These are phyloP conservation scores for Ogataea degrootiae DNA, from an alignment of 805 yeast species.

Conservation along the genomic window DNA sequence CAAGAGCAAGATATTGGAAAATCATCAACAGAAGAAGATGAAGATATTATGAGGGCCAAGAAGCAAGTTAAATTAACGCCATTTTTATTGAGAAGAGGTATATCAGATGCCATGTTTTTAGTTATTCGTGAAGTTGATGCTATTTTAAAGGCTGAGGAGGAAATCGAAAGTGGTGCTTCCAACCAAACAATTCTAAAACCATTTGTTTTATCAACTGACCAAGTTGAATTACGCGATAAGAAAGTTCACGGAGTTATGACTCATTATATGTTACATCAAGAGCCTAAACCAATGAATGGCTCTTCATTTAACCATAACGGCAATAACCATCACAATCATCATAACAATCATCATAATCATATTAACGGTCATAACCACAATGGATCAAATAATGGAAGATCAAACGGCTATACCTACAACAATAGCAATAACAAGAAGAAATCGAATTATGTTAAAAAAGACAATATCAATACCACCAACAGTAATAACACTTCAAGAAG, in stretches of 20 bases:
- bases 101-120: conserved; percentile 42
- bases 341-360: conserved; percentile 4
- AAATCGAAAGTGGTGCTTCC: conserved; percentile 21
- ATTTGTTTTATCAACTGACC: conserved; percentile 27
- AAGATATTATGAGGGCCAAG: conserved; percentile 1
- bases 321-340: neutral
- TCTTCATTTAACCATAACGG: neutral
- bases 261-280: conserved; percentile 44
- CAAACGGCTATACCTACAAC: neutral
- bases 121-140: conserved; percentile 45
- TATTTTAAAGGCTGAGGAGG: conserved; percentile 29
- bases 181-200: neutral
- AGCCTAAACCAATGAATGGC: conserved; percentile 8
- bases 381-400: neutral
- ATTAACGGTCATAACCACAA: conserved; percentile 1
- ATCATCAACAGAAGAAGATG: conserved; percentile 5
- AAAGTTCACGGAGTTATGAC: conserved; percentile 42
- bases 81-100: conserved; percentile 39
- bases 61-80: conserved; percentile 31
- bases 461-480: no score
- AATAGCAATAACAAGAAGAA: conserved; percentile 2
- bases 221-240: conserved; percentile 30
- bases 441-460: no score
- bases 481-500: neutral
- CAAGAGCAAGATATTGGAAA: conserved; percentile 3